Evolutionary conservation across 306 rosid genomes (phyloP).

Genomic region (Hippophae rhamnoides): DNA sequence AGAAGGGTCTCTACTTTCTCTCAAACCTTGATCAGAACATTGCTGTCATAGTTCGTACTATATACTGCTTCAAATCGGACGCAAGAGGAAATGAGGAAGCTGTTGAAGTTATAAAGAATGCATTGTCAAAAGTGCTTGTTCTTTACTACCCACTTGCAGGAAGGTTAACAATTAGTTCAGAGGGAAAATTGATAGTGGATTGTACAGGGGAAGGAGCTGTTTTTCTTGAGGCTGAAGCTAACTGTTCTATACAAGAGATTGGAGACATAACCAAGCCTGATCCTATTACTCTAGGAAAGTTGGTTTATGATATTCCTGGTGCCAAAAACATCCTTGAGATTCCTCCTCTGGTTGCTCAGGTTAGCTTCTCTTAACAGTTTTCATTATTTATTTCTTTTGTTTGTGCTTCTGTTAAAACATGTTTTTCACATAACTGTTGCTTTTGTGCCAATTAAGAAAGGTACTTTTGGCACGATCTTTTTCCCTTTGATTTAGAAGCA

Average conservation of each 20-base stretch:
- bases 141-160: conserved; percentile 69
- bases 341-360: conserved; percentile 81
- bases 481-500: too few relatives aligned
- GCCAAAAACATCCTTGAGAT: conserved; percentile 64
- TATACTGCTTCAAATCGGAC: conserved; percentile 50
- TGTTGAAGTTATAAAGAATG: conserved; percentile 34
- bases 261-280: conserved; percentile 76
- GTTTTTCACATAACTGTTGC: too few relatives aligned
- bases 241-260: conserved; percentile 40
- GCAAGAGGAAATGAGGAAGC: conserved; percentile 54
- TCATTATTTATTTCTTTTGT: not conserved
- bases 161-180: conserved; percentile 37
- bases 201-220: conserved; percentile 69
- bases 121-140: conserved; percentile 59
- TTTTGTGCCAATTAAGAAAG: too few relatives aligned
- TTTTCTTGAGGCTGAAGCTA: conserved; percentile 81
- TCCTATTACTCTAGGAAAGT: conserved; percentile 49
- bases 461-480: too few relatives aligned
- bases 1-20: conserved; percentile 56
- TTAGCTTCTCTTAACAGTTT: conserved; percentile 9
- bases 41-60: conserved; percentile 46
- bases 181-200: conserved; percentile 71
- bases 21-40: conserved; percentile 79
- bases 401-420: not conserved
- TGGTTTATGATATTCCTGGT: conserved; percentile 57